Base-by-base conservation (phyloP, 352 stramenopile genomes). In the Phytophthora boehmeriae region DNA sequence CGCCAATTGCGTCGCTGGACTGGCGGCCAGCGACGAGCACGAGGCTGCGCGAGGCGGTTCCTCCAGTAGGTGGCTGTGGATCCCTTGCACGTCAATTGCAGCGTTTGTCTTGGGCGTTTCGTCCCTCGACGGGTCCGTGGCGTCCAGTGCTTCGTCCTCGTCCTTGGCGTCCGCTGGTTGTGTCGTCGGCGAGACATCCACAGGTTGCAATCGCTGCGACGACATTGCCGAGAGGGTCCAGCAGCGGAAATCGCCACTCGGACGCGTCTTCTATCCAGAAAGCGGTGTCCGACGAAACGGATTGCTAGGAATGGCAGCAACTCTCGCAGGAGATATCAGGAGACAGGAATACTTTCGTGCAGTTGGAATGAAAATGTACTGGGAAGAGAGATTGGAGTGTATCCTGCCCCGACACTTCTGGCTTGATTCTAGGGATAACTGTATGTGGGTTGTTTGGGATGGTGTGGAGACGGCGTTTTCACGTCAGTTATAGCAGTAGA, bases 21-120 rank as follows among this genome's bases (percentile, higher is more conserved):
- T 58, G 10, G 53, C 63, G 14, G 66, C 53, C 2, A 73, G 49
- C 22, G 63, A 69, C 51, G 63, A 70, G 28, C 54, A 72, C 5
- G 63, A 72, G 11, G 67, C 62, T 4, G 63, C 45, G 17, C 67
- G 63, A 8, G 56, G 28, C 23, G 43, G 25, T 17, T 65, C 56
- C 10, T 65, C 44, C 1, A 61, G n/a, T n/a, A n/a, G 22, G 27
- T 63, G 52, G 11, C 45, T 19, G 10, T 48, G 32, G 2, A 5
- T 47, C 11, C 42, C 43, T 32, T 66, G 5, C 28, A 54, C 14
- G 8, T 59, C n/a, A n/a, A n/a, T n/a, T n/a, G n/a, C n/a, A n/a
- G n/a, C n/a, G n/a, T n/a, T n/a, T n/a, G n/a, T n/a, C n/a, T n/a
- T n/a, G n/a, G n/a, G n/a, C n/a, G n/a, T n/a, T n/a, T 73, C 53